A percentile compares a stretch with the other conserved stretches of the same genome.
Conservation (phyloP, 2,329 filamentous ascomycete genomes). For the Penicillium sp. region DNA sequence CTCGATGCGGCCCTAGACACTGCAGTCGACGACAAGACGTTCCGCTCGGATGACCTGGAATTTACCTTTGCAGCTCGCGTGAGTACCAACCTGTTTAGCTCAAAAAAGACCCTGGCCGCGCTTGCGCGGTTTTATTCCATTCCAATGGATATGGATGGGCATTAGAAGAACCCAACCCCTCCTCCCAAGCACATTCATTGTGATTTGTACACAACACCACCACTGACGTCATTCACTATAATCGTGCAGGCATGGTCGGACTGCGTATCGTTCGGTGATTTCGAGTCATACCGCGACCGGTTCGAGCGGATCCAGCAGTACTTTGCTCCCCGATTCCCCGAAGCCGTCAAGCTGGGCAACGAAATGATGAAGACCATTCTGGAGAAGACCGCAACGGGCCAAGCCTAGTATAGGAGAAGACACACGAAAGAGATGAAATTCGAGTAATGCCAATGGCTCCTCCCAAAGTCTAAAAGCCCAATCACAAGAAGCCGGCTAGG, state of each 20-base stretch:
- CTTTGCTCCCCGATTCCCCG: slow-evolving; percentile 80
- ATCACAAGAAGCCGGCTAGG: too few species aligned
- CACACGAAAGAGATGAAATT: too few species aligned
- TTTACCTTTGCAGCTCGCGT: slow-evolving; percentile 99
- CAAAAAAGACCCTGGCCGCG: too few species aligned
- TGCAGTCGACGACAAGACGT: slow-evolving; percentile 79
- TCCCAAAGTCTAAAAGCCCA: too few species aligned
- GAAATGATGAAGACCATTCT: slow-evolving; percentile 95
- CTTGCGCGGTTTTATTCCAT: too few species aligned
- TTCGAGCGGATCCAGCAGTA: slow-evolving; percentile 85
- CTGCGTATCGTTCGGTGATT: slow-evolving; percentile 81
- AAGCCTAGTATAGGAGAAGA: too few species aligned
- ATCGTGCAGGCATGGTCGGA: slow-evolving; percentile 91
- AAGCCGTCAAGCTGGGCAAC: slow-evolving; percentile 79
- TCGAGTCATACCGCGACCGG: slow-evolving; percentile 82
- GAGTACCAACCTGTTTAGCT: too few species aligned
- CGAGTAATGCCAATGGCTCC: slow-evolving; percentile 14
- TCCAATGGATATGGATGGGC: too few species aligned
- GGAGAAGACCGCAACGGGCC: slow-evolving; percentile 66
- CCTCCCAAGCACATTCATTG: too few species aligned
- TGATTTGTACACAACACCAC: too few species aligned
- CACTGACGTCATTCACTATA: too few species aligned
- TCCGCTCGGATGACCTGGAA: slow-evolving; percentile 89
- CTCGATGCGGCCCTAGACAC: slow-evolving; percentile 78
- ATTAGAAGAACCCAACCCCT: too few species aligned